Evolutionary conservation across 768 basidiomycete genomes (phyloP).

Genomic region (Trametes cingulata): DNA sequence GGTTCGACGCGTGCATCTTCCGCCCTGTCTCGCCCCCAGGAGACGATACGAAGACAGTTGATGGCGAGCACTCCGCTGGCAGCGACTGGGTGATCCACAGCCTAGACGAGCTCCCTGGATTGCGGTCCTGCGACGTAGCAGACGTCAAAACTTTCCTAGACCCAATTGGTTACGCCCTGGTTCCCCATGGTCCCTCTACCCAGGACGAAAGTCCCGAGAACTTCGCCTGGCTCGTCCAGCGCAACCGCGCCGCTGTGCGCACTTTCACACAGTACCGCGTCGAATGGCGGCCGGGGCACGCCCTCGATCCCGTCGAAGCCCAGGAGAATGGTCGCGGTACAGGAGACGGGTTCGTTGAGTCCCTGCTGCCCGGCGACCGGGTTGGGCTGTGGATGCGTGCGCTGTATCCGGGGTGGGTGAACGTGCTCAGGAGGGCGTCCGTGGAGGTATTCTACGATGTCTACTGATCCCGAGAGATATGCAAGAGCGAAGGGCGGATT

Average conservation of each 20-base stretch:
- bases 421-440: neutral
- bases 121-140: neutral
- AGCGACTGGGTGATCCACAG: neutral
- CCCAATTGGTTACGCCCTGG: neutral
- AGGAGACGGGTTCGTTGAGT: neutral
- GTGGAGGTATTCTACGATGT: neutral
- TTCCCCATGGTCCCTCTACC: neutral
- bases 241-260: conserved; percentile 1
- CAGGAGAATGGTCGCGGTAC: neutral
- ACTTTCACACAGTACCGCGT: neutral
- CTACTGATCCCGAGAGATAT: neutral
- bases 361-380: conserved; percentile 4
- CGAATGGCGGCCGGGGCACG: neutral
- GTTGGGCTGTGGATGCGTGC: conserved; percentile 11
- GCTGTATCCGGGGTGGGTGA: neutral
- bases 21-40: neutral
- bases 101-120: neutral
- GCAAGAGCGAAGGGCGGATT: too few species aligned
- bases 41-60: neutral
- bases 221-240: conserved; percentile 4
- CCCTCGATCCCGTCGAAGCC: neutral
- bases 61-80: neutral
- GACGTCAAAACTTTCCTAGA: neutral
- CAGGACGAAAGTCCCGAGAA: neutral
- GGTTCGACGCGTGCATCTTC: conserved; percentile 11